Percentiles rank a stretch among this genome's conserved stretches.
phyloP scores from a whole-genome alignment of 305 asterid genomes.

The Vinca major region DNA sequence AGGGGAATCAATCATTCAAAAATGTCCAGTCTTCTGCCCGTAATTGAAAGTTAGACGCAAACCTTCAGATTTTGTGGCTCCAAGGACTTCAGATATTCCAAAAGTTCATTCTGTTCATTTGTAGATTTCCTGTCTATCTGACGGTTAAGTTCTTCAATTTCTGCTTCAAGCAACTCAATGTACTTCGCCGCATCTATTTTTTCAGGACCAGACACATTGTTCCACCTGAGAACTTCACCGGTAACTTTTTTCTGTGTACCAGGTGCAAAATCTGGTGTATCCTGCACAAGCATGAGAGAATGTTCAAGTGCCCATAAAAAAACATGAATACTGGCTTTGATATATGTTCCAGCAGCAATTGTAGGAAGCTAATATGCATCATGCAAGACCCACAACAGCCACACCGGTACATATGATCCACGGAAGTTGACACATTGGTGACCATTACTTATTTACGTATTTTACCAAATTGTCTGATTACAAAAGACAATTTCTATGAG shows the following conservation, averaged over 20 bases:
- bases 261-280: slow-evolving; percentile 74
- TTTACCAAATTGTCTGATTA: neutral
- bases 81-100: slow-evolving; percentile 80
- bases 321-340: neutral
- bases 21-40: slow-evolving; percentile 11
- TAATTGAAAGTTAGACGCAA: slow-evolving; percentile 9
- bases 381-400: neutral
- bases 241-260: slow-evolving; percentile 89
- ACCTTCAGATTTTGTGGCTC: slow-evolving; percentile 98
- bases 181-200: slow-evolving; percentile 81
- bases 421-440: neutral
- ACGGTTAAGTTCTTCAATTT: slow-evolving; percentile 82
- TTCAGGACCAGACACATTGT: slow-evolving; percentile 77
- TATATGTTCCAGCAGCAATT: neutral
- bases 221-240: slow-evolving; percentile 97
- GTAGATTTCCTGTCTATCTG: slow-evolving; percentile 72
- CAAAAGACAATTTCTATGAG: neutral
- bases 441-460: neutral
- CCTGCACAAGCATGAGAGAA: slow-evolving; percentile 40
- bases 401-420: neutral
- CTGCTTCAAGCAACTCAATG: slow-evolving; percentile 91
- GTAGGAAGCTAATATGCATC: slow-evolving; percentile 4
- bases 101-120: slow-evolving; percentile 59
- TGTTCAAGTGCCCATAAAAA: slow-evolving; percentile 16
- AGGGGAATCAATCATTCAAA: neutral